Evolutionary conservation across 768 basidiomycete species (phyloP).

Genomic region (Pleurotus djamor): DNA sequence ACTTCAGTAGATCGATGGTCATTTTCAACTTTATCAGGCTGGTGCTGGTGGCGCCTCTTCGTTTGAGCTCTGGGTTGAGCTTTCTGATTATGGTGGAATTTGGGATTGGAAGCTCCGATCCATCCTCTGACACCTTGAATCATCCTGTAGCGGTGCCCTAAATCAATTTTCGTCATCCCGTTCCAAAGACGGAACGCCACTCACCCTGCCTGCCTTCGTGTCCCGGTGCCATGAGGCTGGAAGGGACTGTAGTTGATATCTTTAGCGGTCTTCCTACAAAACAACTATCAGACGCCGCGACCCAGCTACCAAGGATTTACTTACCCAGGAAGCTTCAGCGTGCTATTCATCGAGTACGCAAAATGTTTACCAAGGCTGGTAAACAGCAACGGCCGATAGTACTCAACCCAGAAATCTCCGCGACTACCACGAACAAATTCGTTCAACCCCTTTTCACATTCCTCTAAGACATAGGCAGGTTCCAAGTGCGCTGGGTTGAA

Average conservation of each 20-base stretch:
- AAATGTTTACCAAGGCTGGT: slow-evolving; percentile 88
- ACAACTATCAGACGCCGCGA: slow-evolving; percentile 1
- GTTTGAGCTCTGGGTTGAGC: slow-evolving; percentile 32
- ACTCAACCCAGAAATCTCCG: slow-evolving; percentile 86
- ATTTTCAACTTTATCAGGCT: slow-evolving; percentile 20
- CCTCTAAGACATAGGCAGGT: slow-evolving; percentile 62
- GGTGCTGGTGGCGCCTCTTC: slow-evolving; percentile 21
- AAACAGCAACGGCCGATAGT: slow-evolving; percentile 83
- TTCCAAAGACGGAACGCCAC: background rate
- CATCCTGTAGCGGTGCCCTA: slow-evolving; percentile 36
- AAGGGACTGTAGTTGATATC: slow-evolving; percentile 78
- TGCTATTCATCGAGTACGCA: slow-evolving; percentile 91
- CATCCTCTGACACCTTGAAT: slow-evolving; percentile 79
- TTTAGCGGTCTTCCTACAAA: slow-evolving; percentile 61
- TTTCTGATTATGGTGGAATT: slow-evolving; percentile 29
- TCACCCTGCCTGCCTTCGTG: slow-evolving; percentile 26
- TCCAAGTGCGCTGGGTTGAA: slow-evolving; percentile 70
- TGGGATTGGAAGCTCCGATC: slow-evolving; percentile 58
- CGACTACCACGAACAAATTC: slow-evolving; percentile 51
- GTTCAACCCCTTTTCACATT: slow-evolving; percentile 60
- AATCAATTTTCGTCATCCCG: slow-evolving; percentile 1
- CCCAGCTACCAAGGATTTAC: slow-evolving; percentile 15
- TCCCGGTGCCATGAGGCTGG: slow-evolving; percentile 48
- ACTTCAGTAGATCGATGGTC: slow-evolving; percentile 54
- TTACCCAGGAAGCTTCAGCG: slow-evolving; percentile 78